Percentiles rank a stretch among this genome's conserved stretches.
These are phyloP conservation scores for Yamadazyma blattariae DNA, from an alignment of 1,139 yeast genomes.

Conservation along the genomic window DNA sequence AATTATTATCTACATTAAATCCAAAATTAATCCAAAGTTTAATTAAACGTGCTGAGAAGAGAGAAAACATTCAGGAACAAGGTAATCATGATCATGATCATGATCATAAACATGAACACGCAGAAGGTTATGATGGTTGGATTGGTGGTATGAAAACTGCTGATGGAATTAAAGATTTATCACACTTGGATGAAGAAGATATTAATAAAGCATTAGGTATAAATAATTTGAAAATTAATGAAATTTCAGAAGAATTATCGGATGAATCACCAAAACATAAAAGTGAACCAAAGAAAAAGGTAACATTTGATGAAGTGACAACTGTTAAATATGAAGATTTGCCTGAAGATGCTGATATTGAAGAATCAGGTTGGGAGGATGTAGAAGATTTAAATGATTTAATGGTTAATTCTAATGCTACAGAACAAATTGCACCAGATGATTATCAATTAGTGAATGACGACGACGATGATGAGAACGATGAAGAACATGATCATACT, in stretches of 20 bases:
- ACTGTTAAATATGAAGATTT: constrained; percentile 40
- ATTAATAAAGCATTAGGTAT: constrained; percentile 41
- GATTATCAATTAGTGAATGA: constrained; percentile 43
- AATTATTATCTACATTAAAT: constrained; percentile 62
- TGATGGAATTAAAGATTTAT: constrained; percentile 29
- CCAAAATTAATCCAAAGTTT: constrained; percentile 65
- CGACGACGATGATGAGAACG: constrained; percentile 27
- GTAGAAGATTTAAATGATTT: constrained; percentile 34
- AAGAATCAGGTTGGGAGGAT: constrained; percentile 45
- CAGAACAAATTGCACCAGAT: constrained; percentile 25
- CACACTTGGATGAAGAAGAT: constrained; percentile 36
- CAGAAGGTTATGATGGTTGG: constrained; percentile 72
- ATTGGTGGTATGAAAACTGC: constrained; percentile 59
- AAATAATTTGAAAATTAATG: constrained; percentile 4
- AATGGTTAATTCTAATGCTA: constrained; percentile 15
- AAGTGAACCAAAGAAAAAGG: constrained; percentile 20
- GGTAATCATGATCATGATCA: constrained; percentile 14
- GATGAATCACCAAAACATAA: background rate
- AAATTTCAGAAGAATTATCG: background rate
- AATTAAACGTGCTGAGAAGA: constrained; percentile 37
- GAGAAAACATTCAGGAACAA: constrained; percentile 16
- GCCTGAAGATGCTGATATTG: constrained; percentile 21
- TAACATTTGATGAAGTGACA: constrained; percentile 41
- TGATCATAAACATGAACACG: constrained; percentile 38
- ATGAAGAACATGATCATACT: constrained; percentile 20